phyloP scores from a whole-genome alignment of 1,284 basidiomycete species.

The Leccinum ponderosum region DNA sequence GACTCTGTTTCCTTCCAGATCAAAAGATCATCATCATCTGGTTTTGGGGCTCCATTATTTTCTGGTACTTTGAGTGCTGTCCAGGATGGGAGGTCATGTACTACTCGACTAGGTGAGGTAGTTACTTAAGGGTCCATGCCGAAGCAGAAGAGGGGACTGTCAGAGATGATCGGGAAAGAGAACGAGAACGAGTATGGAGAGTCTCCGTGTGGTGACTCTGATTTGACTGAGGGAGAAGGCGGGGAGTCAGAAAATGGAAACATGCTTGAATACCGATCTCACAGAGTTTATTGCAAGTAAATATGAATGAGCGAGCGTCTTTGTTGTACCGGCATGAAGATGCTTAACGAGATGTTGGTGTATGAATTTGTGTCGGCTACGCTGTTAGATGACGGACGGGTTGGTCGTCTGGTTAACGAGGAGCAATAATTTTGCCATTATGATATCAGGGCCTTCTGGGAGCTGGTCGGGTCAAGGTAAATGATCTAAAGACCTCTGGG shows the following conservation, averaged over 20 bases:
- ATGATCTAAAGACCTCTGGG: not conserved
- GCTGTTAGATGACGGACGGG: not conserved
- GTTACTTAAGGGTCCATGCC: slow-evolving; percentile 23
- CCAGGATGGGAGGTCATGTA: slow-evolving; percentile 29
- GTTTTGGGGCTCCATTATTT: slow-evolving; percentile 8
- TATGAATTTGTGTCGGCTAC: slow-evolving; percentile 47
- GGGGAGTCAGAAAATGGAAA: not conserved
- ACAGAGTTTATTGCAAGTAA: too few relatives aligned
- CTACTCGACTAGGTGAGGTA: not conserved
- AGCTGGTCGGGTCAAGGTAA: slow-evolving; percentile 34
- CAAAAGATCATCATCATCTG: slow-evolving; percentile 11
- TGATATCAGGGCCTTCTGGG: slow-evolving; percentile 51
- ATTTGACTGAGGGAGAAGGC: slow-evolving; percentile 27
- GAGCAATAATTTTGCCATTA: slow-evolving; percentile 55
- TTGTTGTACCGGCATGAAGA: slow-evolving; percentile 47
- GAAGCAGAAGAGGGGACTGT: slow-evolving; percentile 24
- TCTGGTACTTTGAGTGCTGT: slow-evolving; percentile 17
- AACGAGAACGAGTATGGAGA: slow-evolving; percentile 30
- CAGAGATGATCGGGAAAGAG: slow-evolving; percentile 10
- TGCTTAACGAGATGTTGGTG: slow-evolving; percentile 55
- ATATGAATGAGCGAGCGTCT: too few relatives aligned
- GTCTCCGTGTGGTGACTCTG: slow-evolving; percentile 25
- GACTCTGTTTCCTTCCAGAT: not conserved
- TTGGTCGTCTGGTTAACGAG: slow-evolving; percentile 31
- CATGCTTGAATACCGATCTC: too few relatives aligned